Base-by-base conservation (phyloP, 1,139 yeast species). In the Candida neerlandica region DNA sequence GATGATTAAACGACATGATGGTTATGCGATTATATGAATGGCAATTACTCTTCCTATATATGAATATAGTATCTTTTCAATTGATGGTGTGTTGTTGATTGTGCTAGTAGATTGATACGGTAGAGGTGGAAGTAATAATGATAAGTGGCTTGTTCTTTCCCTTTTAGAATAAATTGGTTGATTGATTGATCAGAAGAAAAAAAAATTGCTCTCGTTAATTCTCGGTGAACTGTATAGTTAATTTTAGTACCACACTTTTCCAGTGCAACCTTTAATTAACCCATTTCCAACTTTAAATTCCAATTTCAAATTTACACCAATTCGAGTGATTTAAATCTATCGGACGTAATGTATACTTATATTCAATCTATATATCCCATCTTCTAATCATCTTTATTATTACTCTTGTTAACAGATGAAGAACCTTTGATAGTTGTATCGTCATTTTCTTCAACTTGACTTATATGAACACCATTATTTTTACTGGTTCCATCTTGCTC, bases 1-100 rank as follows among this genome's bases (percentile, higher is more conserved):
- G 70, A 50, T 63, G 69, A 52, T 65, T 70, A 56, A 64, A 69
- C 18, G 74, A 60, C 75, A 69, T 70, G 27, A n/a, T 38, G 40
- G 15, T 15, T 12, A 10, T 39, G 26, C 1, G 11, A 16, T 19
- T 16, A 11, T 9, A 14, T 14, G 7, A 16, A 34, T 34, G 14
- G 5, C 21, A 18, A 18, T 34, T 18, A 19, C 5, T 33, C 35
- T 33, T 9, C 35, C 18, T 33, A 7, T 34, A 10, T 18, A 16
- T 10, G 10, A 16, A 34, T 34, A 7, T 34, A 18, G 10, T 34
- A 18, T 34, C 33, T 29, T 11, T 11, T 5, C 5, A 6, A 29
- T 29, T 12, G 14, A 12, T 21, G 27, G 11, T 37, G 12, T 11
- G 26, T 11, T 37, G 23, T 35, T 29, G 12, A n/a, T 12, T 5